Conservation (phyloP, 2,329 filamentous ascomycete genomes). For the Diaporthe sp. region DNA sequence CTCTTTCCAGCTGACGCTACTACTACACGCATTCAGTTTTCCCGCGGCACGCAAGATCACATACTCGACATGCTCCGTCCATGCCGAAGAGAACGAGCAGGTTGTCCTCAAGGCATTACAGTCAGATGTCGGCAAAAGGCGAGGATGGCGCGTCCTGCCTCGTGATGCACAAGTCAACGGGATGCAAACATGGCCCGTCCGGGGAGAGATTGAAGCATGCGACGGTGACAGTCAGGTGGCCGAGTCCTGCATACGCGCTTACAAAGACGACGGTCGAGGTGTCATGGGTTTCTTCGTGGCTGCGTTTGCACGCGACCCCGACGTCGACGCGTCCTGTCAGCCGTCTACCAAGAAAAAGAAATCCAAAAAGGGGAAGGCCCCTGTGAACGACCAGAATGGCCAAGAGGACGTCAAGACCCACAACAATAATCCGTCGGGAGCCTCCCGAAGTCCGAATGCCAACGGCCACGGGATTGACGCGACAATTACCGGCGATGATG, state of each 20-base stretch:
- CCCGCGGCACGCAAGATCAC: conserved; percentile 81
- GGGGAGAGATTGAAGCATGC: conserved; percentile 66
- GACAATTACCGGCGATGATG: conserved; percentile 25
- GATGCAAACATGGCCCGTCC: conserved; percentile 80
- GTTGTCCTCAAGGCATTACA: conserved; percentile 81
- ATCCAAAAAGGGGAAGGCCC: background rate
- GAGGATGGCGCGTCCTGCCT: conserved; percentile 83
- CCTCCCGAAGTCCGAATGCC: conserved; percentile 7
- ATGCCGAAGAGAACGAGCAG: conserved; percentile 88
- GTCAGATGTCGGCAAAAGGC: conserved; percentile 73
- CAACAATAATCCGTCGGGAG: background rate
- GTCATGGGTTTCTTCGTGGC: conserved; percentile 97
- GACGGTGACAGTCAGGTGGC: conserved; percentile 66
- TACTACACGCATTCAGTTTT: conserved; percentile 88
- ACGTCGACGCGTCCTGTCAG: background rate
- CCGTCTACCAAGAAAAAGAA: background rate
- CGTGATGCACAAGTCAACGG: conserved; percentile 81
- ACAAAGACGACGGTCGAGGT: conserved; percentile 83
- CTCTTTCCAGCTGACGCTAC: conserved; percentile 83
- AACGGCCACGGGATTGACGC: conserved; percentile 25
- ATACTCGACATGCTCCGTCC: conserved; percentile 94
- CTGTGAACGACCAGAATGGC: background rate
- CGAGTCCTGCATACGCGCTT: conserved; percentile 84
- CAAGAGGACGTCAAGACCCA: background rate
- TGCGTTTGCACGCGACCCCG: conserved; percentile 77